phyloP scores from a whole-genome alignment of 2,329 filamentous ascomycete species.

The Neodidymelliopsis sp. region DNA sequence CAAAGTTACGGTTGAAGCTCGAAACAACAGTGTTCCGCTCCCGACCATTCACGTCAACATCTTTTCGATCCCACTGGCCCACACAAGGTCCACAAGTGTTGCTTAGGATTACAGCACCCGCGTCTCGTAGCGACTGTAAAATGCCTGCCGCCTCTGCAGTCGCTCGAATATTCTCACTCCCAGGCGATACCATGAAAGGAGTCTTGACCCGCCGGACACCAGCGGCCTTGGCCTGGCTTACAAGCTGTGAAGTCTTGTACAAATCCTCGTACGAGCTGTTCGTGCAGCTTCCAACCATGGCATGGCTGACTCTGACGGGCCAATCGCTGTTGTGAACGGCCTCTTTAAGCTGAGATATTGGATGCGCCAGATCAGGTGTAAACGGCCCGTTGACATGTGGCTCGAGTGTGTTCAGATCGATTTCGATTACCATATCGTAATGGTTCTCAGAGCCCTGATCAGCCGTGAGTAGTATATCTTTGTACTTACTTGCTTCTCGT shows the following conservation, averaged over 20 bases:
- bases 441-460: conserved; percentile 42
- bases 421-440: conserved; percentile 48
- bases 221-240: conserved; percentile 40
- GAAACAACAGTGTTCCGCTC: conserved; percentile 47
- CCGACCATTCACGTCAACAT: conserved; percentile 33
- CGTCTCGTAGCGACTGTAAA: conserved; percentile 35
- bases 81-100: conserved; percentile 49
- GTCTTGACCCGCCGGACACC: conserved; percentile 39
- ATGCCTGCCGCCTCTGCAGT: conserved; percentile 43
- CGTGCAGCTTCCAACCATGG: conserved; percentile 48
- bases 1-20: conserved; percentile 50
- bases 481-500: conserved; percentile 28
- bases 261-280: conserved; percentile 51
- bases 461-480: conserved; percentile 32
- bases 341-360: conserved; percentile 40
- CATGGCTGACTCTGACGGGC: conserved; percentile 40
- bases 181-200: conserved; percentile 43
- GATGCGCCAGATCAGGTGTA: conserved; percentile 46
- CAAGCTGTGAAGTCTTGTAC: conserved; percentile 37
- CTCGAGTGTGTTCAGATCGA: conserved; percentile 45
- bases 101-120: conserved; percentile 43
- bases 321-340: conserved; percentile 38
- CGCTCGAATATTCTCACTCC: conserved; percentile 46
- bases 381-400: conserved; percentile 49
- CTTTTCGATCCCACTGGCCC: conserved; percentile 47